A percentile compares a stretch with the other conserved stretches of the same genome.
These are phyloP conservation scores for Toxoplasma gondii DNA, from an alignment of 169 alveolate species.

Conservation along the genomic window DNA sequence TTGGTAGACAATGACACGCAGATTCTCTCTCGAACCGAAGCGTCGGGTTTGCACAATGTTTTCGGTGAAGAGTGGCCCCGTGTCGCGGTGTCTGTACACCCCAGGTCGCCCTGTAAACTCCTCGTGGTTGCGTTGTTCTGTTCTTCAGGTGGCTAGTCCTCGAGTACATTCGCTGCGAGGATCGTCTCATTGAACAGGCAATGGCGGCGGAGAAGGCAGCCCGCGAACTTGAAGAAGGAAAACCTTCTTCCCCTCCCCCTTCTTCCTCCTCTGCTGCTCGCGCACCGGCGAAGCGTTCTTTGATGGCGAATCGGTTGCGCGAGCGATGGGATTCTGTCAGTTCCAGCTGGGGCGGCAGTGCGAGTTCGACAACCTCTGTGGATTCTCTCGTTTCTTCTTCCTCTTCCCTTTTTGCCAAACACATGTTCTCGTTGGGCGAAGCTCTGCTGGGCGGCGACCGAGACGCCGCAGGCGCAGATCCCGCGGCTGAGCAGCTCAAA, in stretches of 20 bases:
- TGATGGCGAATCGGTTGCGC: not conserved
- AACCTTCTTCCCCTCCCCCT: not conserved
- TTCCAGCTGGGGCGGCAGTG: not conserved
- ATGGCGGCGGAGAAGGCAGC: not conserved
- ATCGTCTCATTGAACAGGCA: slow-evolving; percentile 7
- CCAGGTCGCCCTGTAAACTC: not conserved
- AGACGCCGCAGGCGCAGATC: not conserved
- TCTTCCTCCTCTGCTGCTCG: not conserved
- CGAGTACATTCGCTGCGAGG: slow-evolving; percentile 44
- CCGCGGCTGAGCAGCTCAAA: not conserved
- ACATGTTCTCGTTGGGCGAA: not conserved
- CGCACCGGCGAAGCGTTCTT: not conserved
- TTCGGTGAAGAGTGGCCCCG: not conserved
- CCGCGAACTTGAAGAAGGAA: not conserved
- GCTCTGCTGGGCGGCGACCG: not conserved
- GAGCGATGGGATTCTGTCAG: slow-evolving; percentile 3
- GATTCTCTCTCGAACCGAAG: no score
- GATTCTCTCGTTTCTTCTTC: not conserved
- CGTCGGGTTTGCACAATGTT: no score
- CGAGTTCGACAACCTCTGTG: not conserved
- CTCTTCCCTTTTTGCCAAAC: not conserved
- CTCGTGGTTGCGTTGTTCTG: not conserved
- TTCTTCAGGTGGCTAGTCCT: slow-evolving; percentile 40
- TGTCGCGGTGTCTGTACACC: not conserved
- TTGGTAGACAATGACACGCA: no score